Base-by-base conservation (phyloP, 495 filamentous ascomycete genomes). In the Podospora sp. region DNA sequence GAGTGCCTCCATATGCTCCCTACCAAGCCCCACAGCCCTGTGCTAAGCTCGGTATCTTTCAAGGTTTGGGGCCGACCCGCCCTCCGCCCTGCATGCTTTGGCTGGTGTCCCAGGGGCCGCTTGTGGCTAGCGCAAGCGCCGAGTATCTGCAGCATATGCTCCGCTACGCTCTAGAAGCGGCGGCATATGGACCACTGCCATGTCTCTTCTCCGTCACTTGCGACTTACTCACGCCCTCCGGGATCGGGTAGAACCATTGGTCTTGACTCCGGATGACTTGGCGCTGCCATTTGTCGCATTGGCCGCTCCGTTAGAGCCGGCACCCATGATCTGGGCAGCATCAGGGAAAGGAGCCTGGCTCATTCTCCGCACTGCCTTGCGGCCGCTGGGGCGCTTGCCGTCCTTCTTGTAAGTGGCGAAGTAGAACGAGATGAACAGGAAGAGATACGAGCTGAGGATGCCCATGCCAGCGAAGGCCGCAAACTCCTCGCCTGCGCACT, bases 391-490 rank as follows among this genome's bases (percentile, higher is more conserved):
- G 35, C 79, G 77, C 84, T 91, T 92, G 73, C 86, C 85, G 60
- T 87, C 83, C 87, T 96, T 97, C 81, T 91, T 93, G 84, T 99
- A 99, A 63, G 95, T 99, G 58, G 92, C 92, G 69, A 96, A 83
- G 86, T 99, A 99, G 90, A 99, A 99, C 60, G 90, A 93, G 83
- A 99, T 97, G 87, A 99, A 99, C 65, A 99, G 91, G 69, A 97
- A 83, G 64, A 99, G 88, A 86, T 99, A 99, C 52, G 91, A 95
- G 81, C 85, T 91, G 72, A 99, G 81, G 74, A 97, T 96, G 65
- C 84, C 92, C 65, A 97, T 94, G 71, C 95, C 95, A 61, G 94
- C 87, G 77, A 97, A 92, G 26, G 95, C 95, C 61, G 95, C 95
- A 74, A 97, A 98, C 82, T 99, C 95, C 84, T 97, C 95, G 71